Conservation (phyloP, 208 protist species). For the Sergeia podlipaevii region DNA sequence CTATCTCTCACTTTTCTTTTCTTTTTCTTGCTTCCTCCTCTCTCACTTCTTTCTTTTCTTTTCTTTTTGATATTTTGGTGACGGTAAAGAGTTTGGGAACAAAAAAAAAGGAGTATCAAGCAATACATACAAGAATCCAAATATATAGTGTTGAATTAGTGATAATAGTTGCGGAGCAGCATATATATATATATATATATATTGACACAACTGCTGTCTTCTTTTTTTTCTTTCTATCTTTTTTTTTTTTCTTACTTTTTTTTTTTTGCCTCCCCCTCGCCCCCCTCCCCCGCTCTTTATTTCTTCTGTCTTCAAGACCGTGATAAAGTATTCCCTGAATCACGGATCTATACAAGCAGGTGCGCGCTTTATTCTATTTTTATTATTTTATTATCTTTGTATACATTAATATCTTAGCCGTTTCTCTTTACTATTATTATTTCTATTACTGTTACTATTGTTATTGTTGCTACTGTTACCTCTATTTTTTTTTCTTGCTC, state of each 20-base stretch:
- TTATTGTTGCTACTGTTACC: constrained; percentile 1
- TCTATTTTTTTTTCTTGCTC: constrained; percentile 4
- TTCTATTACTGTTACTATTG: neutral
- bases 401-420: neutral
- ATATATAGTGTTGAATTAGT: too few relatives aligned
- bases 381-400: constrained; percentile 1
- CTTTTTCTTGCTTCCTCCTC: neutral
- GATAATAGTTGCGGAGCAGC: too few relatives aligned
- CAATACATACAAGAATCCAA: too few relatives aligned
- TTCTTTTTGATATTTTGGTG: too few relatives aligned
- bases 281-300: constrained; percentile 1
- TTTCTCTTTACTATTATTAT: neutral
- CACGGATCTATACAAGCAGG: too few relatives aligned
- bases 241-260: neutral
- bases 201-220: too few relatives aligned
- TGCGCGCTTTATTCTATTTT: constrained; percentile 6
- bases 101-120: too few relatives aligned
- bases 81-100: too few relatives aligned
- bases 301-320: constrained; percentile 1
- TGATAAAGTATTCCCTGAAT: too few relatives aligned
- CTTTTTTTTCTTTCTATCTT: neutral
- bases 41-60: neutral
- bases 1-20: too few relatives aligned
- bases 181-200: too few relatives aligned
- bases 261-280: neutral